A percentile compares a stretch with the other conserved stretches of the same genome.
phyloP scores from a whole-genome alignment of 768 basidiomycete genomes.

The Suillus alpinus region DNA sequence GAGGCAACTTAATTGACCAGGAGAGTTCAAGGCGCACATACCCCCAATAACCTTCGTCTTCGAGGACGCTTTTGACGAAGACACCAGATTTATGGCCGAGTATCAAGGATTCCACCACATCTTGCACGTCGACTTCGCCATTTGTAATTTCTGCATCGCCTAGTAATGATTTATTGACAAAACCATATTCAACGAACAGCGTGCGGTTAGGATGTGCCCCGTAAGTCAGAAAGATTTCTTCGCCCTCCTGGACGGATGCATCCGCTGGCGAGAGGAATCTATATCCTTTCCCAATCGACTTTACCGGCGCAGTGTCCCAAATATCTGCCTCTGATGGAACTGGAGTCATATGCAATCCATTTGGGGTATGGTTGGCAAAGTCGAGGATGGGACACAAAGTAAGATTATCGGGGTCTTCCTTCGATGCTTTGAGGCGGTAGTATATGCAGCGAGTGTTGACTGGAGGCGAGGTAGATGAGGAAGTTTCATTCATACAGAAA shows the following conservation, averaged over 20 bases:
- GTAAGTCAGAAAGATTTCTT: slow-evolving; percentile 78
- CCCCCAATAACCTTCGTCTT: slow-evolving; percentile 82
- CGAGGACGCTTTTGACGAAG: slow-evolving; percentile 53
- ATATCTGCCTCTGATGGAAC: slow-evolving; percentile 33
- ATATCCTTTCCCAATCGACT: slow-evolving; percentile 43
- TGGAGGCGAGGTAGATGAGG: slow-evolving; percentile 28
- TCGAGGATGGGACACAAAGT: slow-evolving; percentile 90
- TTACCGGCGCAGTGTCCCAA: slow-evolving; percentile 35
- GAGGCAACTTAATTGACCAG: slow-evolving; percentile 1
- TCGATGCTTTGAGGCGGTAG: slow-evolving; percentile 50
- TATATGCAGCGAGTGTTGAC: slow-evolving; percentile 93
- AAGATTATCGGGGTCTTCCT: slow-evolving; percentile 67
- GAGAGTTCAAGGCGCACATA: slow-evolving; percentile 31
- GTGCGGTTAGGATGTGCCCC: slow-evolving; percentile 75
- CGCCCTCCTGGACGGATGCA: slow-evolving; percentile 39
- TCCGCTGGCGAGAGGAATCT: slow-evolving; percentile 49
- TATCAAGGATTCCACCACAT: slow-evolving; percentile 51
- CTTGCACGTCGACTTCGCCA: slow-evolving; percentile 65
- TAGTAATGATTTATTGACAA: slow-evolving; percentile 45
- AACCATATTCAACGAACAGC: slow-evolving; percentile 90
- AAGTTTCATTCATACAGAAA: slow-evolving; percentile 4
- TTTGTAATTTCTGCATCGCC: slow-evolving; percentile 25
- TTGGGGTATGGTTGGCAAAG: slow-evolving; percentile 76
- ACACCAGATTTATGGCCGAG: slow-evolving; percentile 36
- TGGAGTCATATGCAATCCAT: slow-evolving; percentile 43